Conservation (phyloP, 306 rosid genomes). For the Vicia faba region DNA sequence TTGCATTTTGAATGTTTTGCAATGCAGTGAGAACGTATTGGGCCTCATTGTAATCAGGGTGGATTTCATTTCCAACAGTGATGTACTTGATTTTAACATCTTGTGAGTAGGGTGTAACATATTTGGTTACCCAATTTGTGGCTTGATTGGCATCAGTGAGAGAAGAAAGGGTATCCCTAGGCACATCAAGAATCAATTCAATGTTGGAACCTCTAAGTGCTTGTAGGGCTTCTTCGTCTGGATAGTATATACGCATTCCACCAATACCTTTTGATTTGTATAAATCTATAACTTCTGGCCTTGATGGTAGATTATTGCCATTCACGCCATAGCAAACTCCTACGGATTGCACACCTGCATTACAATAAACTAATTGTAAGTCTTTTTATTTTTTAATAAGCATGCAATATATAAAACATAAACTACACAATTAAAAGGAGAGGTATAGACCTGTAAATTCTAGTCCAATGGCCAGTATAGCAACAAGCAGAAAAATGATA, state of each 20-base stretch:
- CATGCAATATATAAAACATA: too few relatives aligned
- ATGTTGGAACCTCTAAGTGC: constrained; percentile 62
- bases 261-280: constrained; percentile 40
- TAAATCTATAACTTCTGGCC: constrained; percentile 44
- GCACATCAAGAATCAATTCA: constrained; percentile 46
- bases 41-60: constrained; percentile 25
- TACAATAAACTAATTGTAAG: background rate
- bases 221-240: constrained; percentile 37
- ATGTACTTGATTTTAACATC: constrained; percentile 51
- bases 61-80: constrained; percentile 52
- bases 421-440: too few relatives aligned
- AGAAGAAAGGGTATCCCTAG: constrained; percentile 23
- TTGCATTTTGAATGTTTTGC: constrained; percentile 44
- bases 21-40: constrained; percentile 40
- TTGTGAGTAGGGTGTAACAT: constrained; percentile 35
- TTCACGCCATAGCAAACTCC: constrained; percentile 60
- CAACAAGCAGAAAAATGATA: too few relatives aligned
- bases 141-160: constrained; percentile 42
- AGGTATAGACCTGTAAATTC: too few relatives aligned
- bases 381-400: too few relatives aligned
- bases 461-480: too few relatives aligned
- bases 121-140: constrained; percentile 42
- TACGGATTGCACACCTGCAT: constrained; percentile 48
- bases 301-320: constrained; percentile 41
- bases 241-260: constrained; percentile 46